Conservation (phyloP, 2,329 filamentous ascomycete species). For the Sclerotinia sclerotiorum region DNA sequence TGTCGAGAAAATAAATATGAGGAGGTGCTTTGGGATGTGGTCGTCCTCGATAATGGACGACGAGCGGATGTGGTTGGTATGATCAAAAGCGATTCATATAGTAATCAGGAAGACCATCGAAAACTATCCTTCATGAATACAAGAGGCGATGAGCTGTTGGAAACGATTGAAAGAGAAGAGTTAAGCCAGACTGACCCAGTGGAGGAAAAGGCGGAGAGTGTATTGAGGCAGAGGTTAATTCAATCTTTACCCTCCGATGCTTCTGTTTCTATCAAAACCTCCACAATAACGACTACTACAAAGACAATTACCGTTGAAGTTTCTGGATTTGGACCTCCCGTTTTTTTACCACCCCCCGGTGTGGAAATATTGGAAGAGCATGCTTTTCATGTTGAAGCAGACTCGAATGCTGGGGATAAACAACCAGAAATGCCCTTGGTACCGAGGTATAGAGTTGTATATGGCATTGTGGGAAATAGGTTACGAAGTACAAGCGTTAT, state of each 20-base stretch:
- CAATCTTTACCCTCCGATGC: slow-evolving; percentile 56
- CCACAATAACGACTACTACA: slow-evolving; percentile 57
- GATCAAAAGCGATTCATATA: slow-evolving; percentile 28
- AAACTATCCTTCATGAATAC: slow-evolving; percentile 35
- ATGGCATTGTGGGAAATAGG: slow-evolving; percentile 56
- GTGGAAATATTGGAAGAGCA: slow-evolving; percentile 58
- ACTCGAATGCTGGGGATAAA: slow-evolving; percentile 29
- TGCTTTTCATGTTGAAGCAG: slow-evolving; percentile 31
- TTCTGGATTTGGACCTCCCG: slow-evolving; percentile 51
- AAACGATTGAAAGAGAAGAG: slow-evolving; percentile 41
- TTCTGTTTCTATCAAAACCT: slow-evolving; percentile 59
- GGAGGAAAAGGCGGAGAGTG: slow-evolving; percentile 47
- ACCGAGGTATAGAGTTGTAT: slow-evolving; percentile 55
- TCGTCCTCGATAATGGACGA: slow-evolving; percentile 59
- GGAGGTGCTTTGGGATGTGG: slow-evolving; percentile 65
- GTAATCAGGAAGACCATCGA: slow-evolving; percentile 42
- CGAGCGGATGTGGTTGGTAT: slow-evolving; percentile 54
- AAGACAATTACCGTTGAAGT: slow-evolving; percentile 67
- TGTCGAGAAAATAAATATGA: slow-evolving; percentile 49
- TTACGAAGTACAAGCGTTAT: slow-evolving; percentile 45
- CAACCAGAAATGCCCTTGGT: slow-evolving; percentile 27
- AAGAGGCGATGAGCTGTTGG: slow-evolving; percentile 38
- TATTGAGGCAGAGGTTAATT: slow-evolving; percentile 54
- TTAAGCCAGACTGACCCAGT: slow-evolving; percentile 43
- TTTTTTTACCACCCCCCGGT: slow-evolving; percentile 56